Conservation (phyloP, 1,284 basidiomycete genomes). For the Ganoderma sinense region DNA sequence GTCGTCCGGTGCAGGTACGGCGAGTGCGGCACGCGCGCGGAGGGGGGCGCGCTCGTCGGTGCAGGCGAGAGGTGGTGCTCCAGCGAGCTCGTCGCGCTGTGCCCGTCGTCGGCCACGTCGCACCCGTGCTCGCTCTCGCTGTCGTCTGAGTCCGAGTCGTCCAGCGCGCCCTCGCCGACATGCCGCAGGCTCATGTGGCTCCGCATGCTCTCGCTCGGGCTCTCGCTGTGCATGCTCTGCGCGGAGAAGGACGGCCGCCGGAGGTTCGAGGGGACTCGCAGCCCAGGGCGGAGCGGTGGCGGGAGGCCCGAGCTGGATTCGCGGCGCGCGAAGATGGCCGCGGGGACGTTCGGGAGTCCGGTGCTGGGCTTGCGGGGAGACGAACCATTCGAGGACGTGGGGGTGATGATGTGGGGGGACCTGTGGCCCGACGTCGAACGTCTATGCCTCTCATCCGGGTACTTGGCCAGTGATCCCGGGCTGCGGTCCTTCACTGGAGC, state of each 20-base stretch:
- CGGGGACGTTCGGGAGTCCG: constrained; percentile 52
- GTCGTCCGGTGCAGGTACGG: constrained; percentile 45
- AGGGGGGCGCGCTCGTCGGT: not conserved
- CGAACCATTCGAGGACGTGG: constrained; percentile 62
- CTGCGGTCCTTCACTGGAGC: constrained; percentile 24
- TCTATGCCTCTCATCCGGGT: constrained; percentile 25
- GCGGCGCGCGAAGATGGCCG: constrained; percentile 37
- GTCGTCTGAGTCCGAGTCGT: constrained; percentile 74
- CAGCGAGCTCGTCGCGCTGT: not conserved
- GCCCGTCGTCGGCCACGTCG: constrained; percentile 42
- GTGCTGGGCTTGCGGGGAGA: constrained; percentile 59
- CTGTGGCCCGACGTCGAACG: constrained; percentile 31
- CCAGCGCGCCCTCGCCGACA: constrained; percentile 78
- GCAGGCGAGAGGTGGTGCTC: constrained; percentile 14
- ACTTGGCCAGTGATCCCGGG: constrained; percentile 29
- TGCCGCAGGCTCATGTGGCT: constrained; percentile 49
- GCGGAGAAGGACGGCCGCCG: constrained; percentile 37
- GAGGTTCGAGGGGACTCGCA: constrained; percentile 32
- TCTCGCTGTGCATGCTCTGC: constrained; percentile 35
- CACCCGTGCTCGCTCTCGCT: constrained; percentile 47
- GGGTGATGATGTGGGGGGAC: constrained; percentile 37
- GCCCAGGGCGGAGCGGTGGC: constrained; percentile 25
- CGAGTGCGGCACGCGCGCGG: constrained; percentile 38
- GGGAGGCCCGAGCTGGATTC: constrained; percentile 32
- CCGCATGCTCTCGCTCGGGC: constrained; percentile 32